Base-by-base conservation (phyloP, 164 flowering plant genomes). In the Vitis rotundifolia region DNA sequence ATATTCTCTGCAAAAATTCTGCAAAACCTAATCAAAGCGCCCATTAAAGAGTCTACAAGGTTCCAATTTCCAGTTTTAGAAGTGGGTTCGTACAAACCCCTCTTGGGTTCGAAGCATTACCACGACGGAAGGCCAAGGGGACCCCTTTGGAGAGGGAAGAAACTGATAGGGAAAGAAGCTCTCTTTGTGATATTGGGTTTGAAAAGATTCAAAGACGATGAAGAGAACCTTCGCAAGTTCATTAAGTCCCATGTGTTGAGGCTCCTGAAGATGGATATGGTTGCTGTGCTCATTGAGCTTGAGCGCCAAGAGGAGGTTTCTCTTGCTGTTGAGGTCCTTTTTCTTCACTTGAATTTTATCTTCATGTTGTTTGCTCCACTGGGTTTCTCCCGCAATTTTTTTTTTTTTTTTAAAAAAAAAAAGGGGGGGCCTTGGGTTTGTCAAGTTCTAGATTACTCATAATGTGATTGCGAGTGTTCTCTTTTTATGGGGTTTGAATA, bases 41-140 rank as follows among this genome's bases (percentile, higher is more conserved):
- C 82, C 28, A 55, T 53, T 29, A 28, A 4, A 18, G 71, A 62
- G 7, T 55, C 71, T 4, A 19, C 77, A 13, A 31, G 19, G 0
- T 54, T 66, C 14, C 48, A 19, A 53, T 9, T 61, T 50, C 59
- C 55, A 18, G 73, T 16, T 31, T 22, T 68, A 3, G 60, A 52
- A 1, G 26, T 18, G 7, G 29, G 9, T 49, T 18, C 13, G 8
- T 22, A 10, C 15, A 61, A 70, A 37, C 49, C 66, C 59, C 52
- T 48, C 8, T 54, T 47, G 3, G 68, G 71, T 51, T 64, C 64
- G 44, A 71, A 77, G 71, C 73, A 69, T 52, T 88, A 80, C 72
- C 95, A 88, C 57, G 97, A 94, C 51, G 97, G 98, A 58, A 89
- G 98, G 75, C 98, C 97, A 0, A 89, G 97, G 77, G 97, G 98